Conservation (phyloP, 2,329 filamentous ascomycete species). For the Botrytis pseudocinerea region DNA sequence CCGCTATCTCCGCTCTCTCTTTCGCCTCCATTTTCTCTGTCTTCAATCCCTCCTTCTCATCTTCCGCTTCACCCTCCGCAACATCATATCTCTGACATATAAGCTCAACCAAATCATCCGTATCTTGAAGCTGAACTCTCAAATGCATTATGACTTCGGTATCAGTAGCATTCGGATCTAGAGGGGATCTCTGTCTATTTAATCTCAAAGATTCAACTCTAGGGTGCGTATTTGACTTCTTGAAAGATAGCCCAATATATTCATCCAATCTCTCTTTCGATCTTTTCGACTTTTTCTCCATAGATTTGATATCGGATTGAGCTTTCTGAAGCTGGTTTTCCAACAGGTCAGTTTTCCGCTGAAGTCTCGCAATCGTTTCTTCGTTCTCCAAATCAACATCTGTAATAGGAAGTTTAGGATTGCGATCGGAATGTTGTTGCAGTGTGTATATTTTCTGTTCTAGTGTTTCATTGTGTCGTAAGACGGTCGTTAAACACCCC, state of each 20-base stretch:
- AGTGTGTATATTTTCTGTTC: background rate
- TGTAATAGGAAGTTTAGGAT: background rate
- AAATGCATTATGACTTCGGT: background rate
- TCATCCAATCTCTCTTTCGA: background rate
- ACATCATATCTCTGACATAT: background rate
- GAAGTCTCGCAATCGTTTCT: background rate
- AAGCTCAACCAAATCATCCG: constrained; percentile 2
- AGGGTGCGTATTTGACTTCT: background rate
- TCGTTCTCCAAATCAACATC: background rate
- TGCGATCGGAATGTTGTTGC: background rate
- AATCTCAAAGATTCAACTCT: background rate
- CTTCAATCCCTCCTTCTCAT: background rate
- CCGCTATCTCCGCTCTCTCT: background rate
- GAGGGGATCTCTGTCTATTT: background rate
- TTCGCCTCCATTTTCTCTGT: background rate
- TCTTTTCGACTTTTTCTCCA: background rate
- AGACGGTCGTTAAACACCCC: background rate
- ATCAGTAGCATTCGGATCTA: background rate
- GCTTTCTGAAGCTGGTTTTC: background rate
- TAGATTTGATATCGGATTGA: no score
- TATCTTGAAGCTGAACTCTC: background rate
- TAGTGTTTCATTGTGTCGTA: background rate
- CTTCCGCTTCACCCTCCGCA: background rate
- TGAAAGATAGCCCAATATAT: background rate
- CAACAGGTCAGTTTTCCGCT: background rate